A percentile compares a stretch with the other conserved stretches of the same genome.
These are phyloP conservation scores for Antitrichia curtipendula DNA, from an alignment of 225 moss, liverwort and hornwort genomes.

Conservation along the genomic window DNA sequence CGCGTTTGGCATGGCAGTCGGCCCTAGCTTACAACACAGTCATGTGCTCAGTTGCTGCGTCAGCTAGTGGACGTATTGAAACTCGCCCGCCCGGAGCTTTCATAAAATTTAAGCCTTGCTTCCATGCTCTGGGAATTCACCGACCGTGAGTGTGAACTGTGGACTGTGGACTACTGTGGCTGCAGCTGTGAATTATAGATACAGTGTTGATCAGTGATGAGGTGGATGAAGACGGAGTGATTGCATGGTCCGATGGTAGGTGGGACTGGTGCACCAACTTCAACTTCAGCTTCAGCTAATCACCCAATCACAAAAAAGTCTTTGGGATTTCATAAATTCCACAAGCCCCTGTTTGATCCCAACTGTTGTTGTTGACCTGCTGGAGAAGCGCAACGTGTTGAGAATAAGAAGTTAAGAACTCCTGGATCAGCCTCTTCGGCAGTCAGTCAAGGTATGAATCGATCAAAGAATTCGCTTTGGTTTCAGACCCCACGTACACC, in stretches of 20 bases:
- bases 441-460: background rate
- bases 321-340: background rate
- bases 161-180: too few relatives aligned
- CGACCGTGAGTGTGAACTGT: background rate
- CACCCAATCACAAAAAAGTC: background rate
- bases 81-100: background rate
- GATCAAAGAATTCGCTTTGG: background rate
- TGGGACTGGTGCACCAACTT: background rate
- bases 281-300: background rate
- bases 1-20: background rate
- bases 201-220: background rate
- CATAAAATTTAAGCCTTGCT: background rate
- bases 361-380: background rate
- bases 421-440: background rate
- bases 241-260: background rate
- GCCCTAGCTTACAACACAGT: background rate
- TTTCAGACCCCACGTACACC: background rate
- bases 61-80: background rate
- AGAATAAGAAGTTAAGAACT: background rate
- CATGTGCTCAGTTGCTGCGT: background rate
- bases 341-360: background rate
- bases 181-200: background rate
- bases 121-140: background rate
- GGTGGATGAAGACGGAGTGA: background rate
- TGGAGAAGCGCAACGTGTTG: background rate